Evolutionary conservation across 2,329 filamentous ascomycete genomes (phyloP), one percentile per base, ranked within the genome.

Genomic region (Sporothrix brunneoviolacea): DNA sequence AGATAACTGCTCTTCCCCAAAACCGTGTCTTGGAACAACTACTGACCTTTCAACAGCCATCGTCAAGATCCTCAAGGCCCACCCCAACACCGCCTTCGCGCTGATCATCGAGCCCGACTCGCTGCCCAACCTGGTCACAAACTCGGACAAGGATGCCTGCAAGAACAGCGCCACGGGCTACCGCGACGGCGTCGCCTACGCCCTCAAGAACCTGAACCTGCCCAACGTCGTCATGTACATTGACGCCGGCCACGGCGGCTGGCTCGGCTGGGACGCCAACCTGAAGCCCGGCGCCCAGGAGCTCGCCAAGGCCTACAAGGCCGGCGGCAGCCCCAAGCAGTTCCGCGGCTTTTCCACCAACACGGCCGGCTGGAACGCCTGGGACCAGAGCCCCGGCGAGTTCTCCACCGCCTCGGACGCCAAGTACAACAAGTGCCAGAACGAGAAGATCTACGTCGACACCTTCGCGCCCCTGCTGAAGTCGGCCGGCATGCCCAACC

Each of bases 241-340:
- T 18, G 80, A 84, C 57, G 80, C 77, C 8, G 80, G 78, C 52
- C 80, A 84, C 62, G 79, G 75, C 22, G 79, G 80, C 54, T 84
- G 80, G 80, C 70, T 83, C 38, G 80, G 80, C 59, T 83, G 79
- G 79, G 62, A 73, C 16, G 79, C 76, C 54, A 83, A 83, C 65
- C 72, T 68, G 54, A 60, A 63, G 58, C 57, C 64, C 37, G 67
- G 66, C 43, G 67, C 68, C 6, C 45, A 66, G 62, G 67, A 69
- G 61, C 61, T 70, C 37, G 68, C 67, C 59, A 63, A 60, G 55
- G 65, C 58, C 16, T 70, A 65, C 65, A 69, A 63, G 59, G 54
- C 56, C 18, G 67, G 60, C 38, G 67, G 68, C 58, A 63, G 53
- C 53, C 68, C 67, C 38, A 64, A 60, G 49, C 66, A 69, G 61